phyloP scores from a whole-genome alignment of 2,329 filamentous ascomycete species.

The Neopestalotiopsis sp. region DNA sequence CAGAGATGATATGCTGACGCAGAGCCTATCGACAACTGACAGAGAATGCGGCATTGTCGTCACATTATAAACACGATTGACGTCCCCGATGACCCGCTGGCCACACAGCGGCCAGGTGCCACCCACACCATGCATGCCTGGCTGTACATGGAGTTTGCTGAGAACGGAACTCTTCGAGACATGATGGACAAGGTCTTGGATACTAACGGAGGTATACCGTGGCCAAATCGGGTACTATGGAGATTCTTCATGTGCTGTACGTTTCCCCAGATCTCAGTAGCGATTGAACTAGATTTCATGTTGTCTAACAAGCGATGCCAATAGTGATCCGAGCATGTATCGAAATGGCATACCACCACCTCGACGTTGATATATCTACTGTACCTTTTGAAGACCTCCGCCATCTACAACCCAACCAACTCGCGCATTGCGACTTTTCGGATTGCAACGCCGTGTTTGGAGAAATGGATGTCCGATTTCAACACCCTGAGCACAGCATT shows the following conservation, averaged over 20 bases:
- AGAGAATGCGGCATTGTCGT: too few relatives aligned
- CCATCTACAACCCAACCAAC: background rate
- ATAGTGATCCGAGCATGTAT: background rate
- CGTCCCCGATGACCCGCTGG: too few relatives aligned
- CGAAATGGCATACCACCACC: background rate
- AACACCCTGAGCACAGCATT: background rate
- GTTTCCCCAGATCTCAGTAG: background rate
- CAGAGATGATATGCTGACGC: too few relatives aligned
- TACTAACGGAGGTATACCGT: background rate
- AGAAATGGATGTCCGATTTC: background rate
- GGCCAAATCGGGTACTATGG: background rate
- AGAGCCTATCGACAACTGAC: too few relatives aligned
- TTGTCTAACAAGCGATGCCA: too few relatives aligned
- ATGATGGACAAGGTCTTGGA: background rate
- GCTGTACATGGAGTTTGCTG: background rate
- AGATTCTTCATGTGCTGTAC: conserved; percentile 8
- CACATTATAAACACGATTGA: too few relatives aligned
- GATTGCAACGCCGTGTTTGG: background rate
- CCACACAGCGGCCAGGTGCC: too few relatives aligned
- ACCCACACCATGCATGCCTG: too few relatives aligned
- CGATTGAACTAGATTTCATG: too few relatives aligned
- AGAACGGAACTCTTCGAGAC: background rate
- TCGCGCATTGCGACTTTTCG: background rate
- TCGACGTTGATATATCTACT: background rate
- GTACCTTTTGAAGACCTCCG: background rate